Evolutionary conservation across 108 stramenopile species (phyloP), one percentile per base, ranked within the genome.

Genomic region (Skeletonema marinoi): DNA sequence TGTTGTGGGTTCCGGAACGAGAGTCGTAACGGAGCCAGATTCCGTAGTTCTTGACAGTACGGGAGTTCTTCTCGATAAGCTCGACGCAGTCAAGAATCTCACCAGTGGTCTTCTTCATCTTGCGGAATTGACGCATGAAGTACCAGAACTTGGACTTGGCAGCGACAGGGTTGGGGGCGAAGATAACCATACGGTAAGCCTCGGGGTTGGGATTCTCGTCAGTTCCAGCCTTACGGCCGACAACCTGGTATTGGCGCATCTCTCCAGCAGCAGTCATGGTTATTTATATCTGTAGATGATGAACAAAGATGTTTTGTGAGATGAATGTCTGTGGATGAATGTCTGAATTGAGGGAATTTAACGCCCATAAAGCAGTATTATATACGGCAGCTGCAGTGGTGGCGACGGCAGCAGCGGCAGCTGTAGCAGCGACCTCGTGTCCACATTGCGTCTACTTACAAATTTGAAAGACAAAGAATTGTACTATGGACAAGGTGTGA

Each of bases 41-140:
- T 65, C 96, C 98, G 87, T 98, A 99, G 92, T 98, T 98, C 94
- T 99, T 99, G 79, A 99, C 96, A 67, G 88, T 93, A 84, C 90
- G 88, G 59, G 80, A 60, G 90, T 99, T 98, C 92, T 98, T 98
- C 88, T 99, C 99, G 60, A 86, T 78, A 75, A 99, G 85, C 86
- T 99, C 98, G 65, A 97, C 94, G 68, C 93, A 88, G 83, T 98
- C 98, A 50, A 99, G 87, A 81, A 99, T 99, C 85, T 99, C 98
- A 71, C 99, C 99, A 16, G 99, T 99, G 78, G 98, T 98, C 96
- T 98, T 98, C 96, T 99, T 99, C 98, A 99, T 98, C 88, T 99
- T 99, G 66, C 93, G 91, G 93, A 98, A 98, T 92, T 99, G 98
- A 78, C 98, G 99, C 96, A 99, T 92, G 91, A 97, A 99, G 88